A percentile compares a stretch with the other conserved stretches of the same genome.
Conservation (phyloP, 805 yeast species). For the Saccharomycopsis synnaedendra region DNA sequence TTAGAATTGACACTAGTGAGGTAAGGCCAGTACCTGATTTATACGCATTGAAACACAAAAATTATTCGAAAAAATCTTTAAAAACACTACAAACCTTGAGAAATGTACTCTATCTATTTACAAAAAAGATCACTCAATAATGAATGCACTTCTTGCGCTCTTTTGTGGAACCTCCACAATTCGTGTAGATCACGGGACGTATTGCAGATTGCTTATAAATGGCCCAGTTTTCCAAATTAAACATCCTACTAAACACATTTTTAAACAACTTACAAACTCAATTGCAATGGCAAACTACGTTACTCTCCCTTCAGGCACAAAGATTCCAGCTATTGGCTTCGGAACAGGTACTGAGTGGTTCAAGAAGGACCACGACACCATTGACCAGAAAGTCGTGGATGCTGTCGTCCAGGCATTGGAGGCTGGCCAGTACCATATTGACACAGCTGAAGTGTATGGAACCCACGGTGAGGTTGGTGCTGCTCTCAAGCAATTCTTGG, state of each 20-base stretch:
- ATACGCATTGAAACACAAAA: too few relatives aligned
- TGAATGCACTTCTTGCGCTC: too few relatives aligned
- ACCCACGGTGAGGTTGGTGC: conserved; percentile 47
- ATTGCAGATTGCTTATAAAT: too few relatives aligned
- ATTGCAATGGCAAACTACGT: neutral
- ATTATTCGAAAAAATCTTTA: too few relatives aligned
- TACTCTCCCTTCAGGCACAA: conserved; percentile 2
- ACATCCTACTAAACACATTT: neutral
- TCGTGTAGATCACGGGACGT: too few relatives aligned
- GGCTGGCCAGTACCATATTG: conserved; percentile 47
- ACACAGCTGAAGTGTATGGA: conserved; percentile 53
- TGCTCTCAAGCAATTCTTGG: conserved; percentile 29
- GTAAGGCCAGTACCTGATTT: too few relatives aligned
- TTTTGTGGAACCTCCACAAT: too few relatives aligned
- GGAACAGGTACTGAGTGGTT: conserved; percentile 52
- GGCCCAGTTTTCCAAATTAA: too few relatives aligned
- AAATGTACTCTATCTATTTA: too few relatives aligned
- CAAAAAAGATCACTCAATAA: too few relatives aligned
- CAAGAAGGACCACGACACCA: conserved; percentile 21
- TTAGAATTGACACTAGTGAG: too few relatives aligned
- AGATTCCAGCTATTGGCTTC: conserved; percentile 31
- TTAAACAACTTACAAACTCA: neutral
- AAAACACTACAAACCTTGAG: too few relatives aligned
- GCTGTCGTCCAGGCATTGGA: conserved; percentile 36
- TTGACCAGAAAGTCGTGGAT: conserved; percentile 29